Percentiles rank a stretch among this genome's conserved stretches.
These are phyloP conservation scores for Trypanosoma conorhini DNA, from an alignment of 208 protist genomes.

Conservation along the genomic window DNA sequence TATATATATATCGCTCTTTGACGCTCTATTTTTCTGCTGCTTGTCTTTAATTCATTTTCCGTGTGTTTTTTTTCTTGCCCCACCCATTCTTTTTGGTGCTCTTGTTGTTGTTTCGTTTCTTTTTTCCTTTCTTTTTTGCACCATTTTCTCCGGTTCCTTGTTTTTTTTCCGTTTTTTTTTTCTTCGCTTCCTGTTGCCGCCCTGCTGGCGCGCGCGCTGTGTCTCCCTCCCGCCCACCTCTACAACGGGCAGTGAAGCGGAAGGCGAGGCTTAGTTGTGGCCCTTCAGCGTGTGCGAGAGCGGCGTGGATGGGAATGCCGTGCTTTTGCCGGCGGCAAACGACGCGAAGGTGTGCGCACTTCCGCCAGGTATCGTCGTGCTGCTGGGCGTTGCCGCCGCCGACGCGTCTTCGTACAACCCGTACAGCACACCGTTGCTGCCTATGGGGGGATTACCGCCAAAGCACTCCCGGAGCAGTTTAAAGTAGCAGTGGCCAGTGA, in stretches of 20 bases:
- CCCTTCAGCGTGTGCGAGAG: conserved; percentile 19
- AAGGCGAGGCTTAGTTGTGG: conserved; percentile 14
- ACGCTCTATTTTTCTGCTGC: conserved; percentile 3
- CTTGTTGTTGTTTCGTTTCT: conserved; percentile 1
- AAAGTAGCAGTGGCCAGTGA: conserved; percentile 98
- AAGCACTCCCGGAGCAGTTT: conserved; percentile 93
- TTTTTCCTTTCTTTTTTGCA: neutral
- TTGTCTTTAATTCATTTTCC: conserved; percentile 8
- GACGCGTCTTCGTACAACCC: conserved; percentile 92
- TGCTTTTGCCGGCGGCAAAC: conserved; percentile 25
- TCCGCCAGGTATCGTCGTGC: conserved; percentile 40
- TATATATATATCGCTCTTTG: neutral
- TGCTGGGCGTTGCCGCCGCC: conserved; percentile 76
- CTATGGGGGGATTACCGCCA: conserved; percentile 79
- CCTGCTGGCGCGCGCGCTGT: neutral
- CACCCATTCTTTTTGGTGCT: neutral
- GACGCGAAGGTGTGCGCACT: conserved; percentile 26
- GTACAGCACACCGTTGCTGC: conserved; percentile 93
- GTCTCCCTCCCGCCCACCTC: neutral
- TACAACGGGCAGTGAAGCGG: no score
- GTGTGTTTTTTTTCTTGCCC: neutral
- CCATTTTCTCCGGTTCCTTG: conserved; percentile 3
- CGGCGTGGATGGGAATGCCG: conserved; percentile 25
- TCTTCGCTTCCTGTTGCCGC: neutral
- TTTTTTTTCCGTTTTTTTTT: neutral